These are phyloP conservation scores for Cornus controversa DNA, from an alignment of 148 eudicot genomes.

Conservation along the genomic window DNA sequence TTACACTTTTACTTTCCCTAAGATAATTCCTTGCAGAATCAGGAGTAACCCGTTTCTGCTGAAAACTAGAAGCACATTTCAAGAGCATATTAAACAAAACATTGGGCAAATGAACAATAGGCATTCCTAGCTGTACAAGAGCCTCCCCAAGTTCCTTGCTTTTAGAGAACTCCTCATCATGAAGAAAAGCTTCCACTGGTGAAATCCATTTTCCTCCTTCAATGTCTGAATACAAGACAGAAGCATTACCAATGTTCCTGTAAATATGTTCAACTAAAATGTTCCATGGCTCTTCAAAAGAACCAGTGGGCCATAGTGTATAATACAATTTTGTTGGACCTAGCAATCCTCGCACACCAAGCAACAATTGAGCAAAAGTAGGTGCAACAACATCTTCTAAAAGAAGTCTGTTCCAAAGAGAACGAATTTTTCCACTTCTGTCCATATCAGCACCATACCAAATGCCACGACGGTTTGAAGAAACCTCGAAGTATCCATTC, in stretches of 20 bases:
- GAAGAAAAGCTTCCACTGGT: conserved; percentile 77
- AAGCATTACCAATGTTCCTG: conserved; percentile 49
- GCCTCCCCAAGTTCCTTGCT: conserved; percentile 71
- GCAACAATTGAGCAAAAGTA: conserved; percentile 59
- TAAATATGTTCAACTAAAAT: conserved; percentile 72
- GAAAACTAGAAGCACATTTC: conserved; percentile 40
- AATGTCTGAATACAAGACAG: conserved; percentile 66
- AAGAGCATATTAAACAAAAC: conserved; percentile 66
- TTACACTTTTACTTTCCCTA: conserved; percentile 41
- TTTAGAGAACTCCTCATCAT: conserved; percentile 58
- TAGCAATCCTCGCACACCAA: conserved; percentile 57
- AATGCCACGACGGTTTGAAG: conserved; percentile 98
- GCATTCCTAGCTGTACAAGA: conserved; percentile 77
- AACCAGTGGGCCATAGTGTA: conserved; percentile 86
- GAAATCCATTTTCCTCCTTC: conserved; percentile 88
- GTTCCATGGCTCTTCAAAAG: conserved; percentile 98
- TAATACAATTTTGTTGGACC: conserved; percentile 72
- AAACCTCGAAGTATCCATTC: conserved; percentile 97
- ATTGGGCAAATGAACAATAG: conserved; percentile 70
- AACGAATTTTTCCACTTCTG: conserved; percentile 93
- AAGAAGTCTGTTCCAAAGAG: conserved; percentile 94
- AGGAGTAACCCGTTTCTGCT: conserved; percentile 82
- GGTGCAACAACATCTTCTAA: conserved; percentile 92
- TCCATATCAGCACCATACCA: conserved; percentile 99
- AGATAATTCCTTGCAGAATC: conserved; percentile 73